These are phyloP conservation scores for Hymenoscyphus repandus DNA, from an alignment of 2,329 filamentous ascomycete genomes.

Conservation along the genomic window DNA sequence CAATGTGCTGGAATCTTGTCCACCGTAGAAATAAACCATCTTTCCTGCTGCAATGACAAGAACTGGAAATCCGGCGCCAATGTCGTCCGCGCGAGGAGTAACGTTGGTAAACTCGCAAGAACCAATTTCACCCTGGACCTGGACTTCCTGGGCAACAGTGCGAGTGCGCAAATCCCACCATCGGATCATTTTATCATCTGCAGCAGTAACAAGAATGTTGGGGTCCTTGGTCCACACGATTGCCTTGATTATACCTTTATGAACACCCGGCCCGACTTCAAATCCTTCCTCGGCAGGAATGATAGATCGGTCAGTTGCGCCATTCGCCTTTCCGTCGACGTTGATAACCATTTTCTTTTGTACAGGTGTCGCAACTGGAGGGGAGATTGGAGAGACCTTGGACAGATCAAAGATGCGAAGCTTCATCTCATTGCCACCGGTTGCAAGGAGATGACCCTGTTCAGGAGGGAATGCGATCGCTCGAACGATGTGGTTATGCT, in stretches of 20 bases:
- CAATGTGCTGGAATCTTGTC: conserved; percentile 59
- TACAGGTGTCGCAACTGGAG: conserved; percentile 17
- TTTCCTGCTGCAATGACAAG: conserved; percentile 92
- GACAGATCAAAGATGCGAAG: conserved; percentile 87
- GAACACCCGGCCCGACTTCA: conserved; percentile 81
- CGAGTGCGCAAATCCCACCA: conserved; percentile 89
- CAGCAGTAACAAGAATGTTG: conserved; percentile 84
- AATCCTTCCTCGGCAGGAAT: conserved; percentile 62
- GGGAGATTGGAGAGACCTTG: conserved; percentile 35
- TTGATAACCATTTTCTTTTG: conserved; percentile 8
- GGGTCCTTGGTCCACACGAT: conserved; percentile 91
- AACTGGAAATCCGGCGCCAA: conserved; percentile 64
- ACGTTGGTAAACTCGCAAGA: conserved; percentile 83
- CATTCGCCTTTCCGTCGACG: conserved; percentile 29
- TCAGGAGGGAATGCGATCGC: conserved; percentile 85
- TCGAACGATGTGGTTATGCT: conserved; percentile 93
- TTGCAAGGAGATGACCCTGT: conserved; percentile 78
- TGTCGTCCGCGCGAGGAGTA: conserved; percentile 54
- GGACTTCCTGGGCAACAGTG: conserved; percentile 68
- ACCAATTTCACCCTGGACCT: conserved; percentile 78
- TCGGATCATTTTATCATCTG: conserved; percentile 82
- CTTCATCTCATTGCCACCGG: conserved; percentile 94
- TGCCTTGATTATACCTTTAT: conserved; percentile 87
- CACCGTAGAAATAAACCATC: conserved; percentile 87
- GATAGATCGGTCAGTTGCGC: conserved; percentile 35